Evolutionary conservation across 305 asterid genomes (phyloP), one percentile per base, ranked within the genome.

Genomic region (Solanum hybrid): DNA sequence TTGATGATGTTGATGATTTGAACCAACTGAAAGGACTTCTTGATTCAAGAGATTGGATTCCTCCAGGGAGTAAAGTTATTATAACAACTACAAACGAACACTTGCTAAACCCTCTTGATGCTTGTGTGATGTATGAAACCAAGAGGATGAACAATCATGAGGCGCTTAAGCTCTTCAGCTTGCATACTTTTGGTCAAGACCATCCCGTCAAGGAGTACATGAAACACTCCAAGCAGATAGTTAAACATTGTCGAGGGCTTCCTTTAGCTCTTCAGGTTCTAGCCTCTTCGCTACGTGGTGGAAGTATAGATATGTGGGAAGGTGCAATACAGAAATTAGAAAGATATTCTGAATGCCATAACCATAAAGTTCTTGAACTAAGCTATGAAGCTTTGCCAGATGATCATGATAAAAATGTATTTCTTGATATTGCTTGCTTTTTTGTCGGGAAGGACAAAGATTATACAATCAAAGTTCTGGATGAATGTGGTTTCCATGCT

Each of bases 231-330:
- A 72, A 70, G 38, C 85, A 76, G 38, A 70, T 89, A 24, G 89
- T 89, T 26, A 73, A 70, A 72, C 79, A 89, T 38, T 84, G 88
- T 33, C 72, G 15, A 24, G 91, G 91, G 31, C 85, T 89, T 68
- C 91, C 89, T 45, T 89, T 89, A 81, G 89, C 83, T 27, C 90
- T 89, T 81, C 86, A 79, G 29, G 80, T 89, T 79, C 61, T 89
- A 45, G 91, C 89, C 61, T 82, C 91, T 70, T 84, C 68, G 12
- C 22, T 89, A 24, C 31, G 10, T 72, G 91, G 78, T 57, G 87
- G 22, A 81, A 68, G 39, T 57, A 36, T 77, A 31, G 86, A 75
- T 73, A 31, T 17, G 61, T 88, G 90, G 90, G 86, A 73, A 51
- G n/a, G 17, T 39, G 73, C 83, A 45, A 26, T 88, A 38, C 15